Evolutionary conservation across 1,284 basidiomycete genomes (phyloP), one percentile per base, ranked within the genome.

Genomic region (Boletus sp.): DNA sequence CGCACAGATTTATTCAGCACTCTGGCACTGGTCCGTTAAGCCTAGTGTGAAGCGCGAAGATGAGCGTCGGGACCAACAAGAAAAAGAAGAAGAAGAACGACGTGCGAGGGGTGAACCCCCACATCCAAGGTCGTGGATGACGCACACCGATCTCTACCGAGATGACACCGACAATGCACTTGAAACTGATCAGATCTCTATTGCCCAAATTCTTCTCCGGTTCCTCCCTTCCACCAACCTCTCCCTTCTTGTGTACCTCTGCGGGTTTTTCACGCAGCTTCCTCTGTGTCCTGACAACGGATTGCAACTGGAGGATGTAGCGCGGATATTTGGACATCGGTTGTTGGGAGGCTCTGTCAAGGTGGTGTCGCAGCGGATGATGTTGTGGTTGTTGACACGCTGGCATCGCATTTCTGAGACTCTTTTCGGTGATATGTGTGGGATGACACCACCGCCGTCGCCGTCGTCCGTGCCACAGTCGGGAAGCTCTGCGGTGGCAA

Each of bases 231-330:
- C 73, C 0, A 65, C 76, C 8, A 70, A 77, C 36, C 75, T 83
- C 55, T 76, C 75, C 13, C 65, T 86, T 1, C 66, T 88, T 37
- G 69, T 77, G 17, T 86, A 86, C 58, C 71, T 86, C 19, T 70
- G 81, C 50, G 76, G 75, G 0, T 85, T 87, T 60, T 80, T 87
- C 60, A 67, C 66, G 0, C 62, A 68, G 29, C 49, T 65, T 0
- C 64, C 62, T 0, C 38, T 67, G 3, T 67, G 61, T 13, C 66
- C 66, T 1, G 64, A 67, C 22, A 65, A 65, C 17, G 64, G 53
- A 5, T 32, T 65, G 4, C 51, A 64, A 13, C 53, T 67, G 16
- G 62, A 65, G 45, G 62, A 65, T 13, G 54, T 68, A 17, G 66
- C 64, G n/a, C 52, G 62, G 30, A 65, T 65, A 51, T 65, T 68